Evolutionary conservation across 352 stramenopile species (phyloP).

Genomic region (Phytophthora europaea): DNA sequence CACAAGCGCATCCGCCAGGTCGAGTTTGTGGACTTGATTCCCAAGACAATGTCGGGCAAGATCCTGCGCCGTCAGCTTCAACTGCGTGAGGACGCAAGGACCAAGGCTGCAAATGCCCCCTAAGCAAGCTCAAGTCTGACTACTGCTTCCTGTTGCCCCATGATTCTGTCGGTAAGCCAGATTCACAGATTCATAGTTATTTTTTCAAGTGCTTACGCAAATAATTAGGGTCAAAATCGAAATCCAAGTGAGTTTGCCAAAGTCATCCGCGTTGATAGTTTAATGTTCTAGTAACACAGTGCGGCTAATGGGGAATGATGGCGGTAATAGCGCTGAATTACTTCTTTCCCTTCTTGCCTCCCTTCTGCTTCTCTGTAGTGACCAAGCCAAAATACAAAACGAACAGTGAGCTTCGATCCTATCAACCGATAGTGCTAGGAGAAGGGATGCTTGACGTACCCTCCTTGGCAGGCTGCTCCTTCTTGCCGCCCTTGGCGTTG

Average conservation of each 20-base stretch:
- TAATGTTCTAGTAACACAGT: conserved; percentile 8
- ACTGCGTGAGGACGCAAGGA: conserved; percentile 37
- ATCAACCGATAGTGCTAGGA: neutral
- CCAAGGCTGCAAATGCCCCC: conserved; percentile 21
- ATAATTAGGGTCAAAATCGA: neutral
- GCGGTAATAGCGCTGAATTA: neutral
- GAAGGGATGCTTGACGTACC: neutral
- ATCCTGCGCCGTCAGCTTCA: conserved; percentile 90
- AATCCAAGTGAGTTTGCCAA: neutral
- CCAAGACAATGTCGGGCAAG: conserved; percentile 92
- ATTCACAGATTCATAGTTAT: too few relatives aligned
- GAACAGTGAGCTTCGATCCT: neutral
- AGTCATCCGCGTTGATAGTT: conserved; percentile 17
- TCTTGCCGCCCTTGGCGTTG: conserved; percentile 28
- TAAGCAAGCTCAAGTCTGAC: conserved; percentile 3
- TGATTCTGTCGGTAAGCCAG: too few relatives aligned
- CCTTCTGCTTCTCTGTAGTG: neutral
- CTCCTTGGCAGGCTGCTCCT: conserved; percentile 28
- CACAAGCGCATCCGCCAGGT: conserved; percentile 91
- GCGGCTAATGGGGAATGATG: neutral
- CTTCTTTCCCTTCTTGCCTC: conserved; percentile 3
- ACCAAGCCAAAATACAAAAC: neutral
- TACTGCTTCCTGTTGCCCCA: neutral
- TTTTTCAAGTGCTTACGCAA: too few relatives aligned
- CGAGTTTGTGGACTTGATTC: conserved; percentile 89